These are phyloP conservation scores for Oropetium thomaeum DNA, from an alignment of 176 grass and related monocot species.

Conservation along the genomic window DNA sequence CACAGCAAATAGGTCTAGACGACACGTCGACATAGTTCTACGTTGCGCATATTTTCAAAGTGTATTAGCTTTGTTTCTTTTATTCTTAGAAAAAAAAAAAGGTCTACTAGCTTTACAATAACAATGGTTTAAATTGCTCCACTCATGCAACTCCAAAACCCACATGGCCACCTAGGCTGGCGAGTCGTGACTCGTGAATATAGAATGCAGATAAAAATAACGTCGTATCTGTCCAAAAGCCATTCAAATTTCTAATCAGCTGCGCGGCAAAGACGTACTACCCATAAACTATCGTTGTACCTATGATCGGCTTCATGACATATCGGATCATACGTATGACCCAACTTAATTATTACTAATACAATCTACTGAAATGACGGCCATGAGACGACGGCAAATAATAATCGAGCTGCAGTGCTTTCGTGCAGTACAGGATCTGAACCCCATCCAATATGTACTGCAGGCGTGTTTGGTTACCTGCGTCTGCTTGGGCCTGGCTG, in stretches of 20 bases:
- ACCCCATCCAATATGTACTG: no score
- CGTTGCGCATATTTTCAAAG: no score
- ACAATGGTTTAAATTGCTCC: no score
- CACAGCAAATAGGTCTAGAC: no score
- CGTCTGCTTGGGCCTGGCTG: no score
- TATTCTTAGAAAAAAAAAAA: no score
- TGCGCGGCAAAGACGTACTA: background rate
- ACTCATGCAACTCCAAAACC: background rate
- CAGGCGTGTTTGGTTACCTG: no score
- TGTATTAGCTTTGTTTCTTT: no score
- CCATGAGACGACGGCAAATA: background rate
- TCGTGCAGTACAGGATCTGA: background rate
- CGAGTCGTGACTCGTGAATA: background rate
- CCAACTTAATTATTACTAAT: background rate
- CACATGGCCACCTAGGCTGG: constrained; percentile 18
- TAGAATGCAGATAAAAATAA: background rate
- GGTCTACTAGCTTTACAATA: no score
- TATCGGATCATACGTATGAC: background rate
- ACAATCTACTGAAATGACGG: background rate
- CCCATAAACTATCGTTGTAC: background rate
- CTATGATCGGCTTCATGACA: background rate
- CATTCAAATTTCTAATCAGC: background rate
- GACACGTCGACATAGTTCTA: no score
- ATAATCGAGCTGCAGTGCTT: background rate
- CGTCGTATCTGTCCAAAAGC: background rate